Conservation (phyloP, 129 eudicot genomes). For the Arctium minus region DNA sequence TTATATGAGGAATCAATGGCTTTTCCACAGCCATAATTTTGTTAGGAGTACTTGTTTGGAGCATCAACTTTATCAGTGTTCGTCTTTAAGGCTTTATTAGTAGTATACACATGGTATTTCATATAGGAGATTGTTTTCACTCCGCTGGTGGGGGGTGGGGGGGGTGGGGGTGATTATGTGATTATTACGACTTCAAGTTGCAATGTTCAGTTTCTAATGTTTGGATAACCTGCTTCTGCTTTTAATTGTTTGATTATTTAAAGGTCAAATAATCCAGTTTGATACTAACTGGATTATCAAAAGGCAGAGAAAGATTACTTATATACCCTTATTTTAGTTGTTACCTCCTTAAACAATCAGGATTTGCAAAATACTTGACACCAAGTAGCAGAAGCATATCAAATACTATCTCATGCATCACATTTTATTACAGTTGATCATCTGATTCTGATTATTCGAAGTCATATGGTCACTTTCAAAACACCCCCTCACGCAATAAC, state of each 20-base stretch:
- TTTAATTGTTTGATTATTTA: background rate
- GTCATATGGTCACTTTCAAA: background rate
- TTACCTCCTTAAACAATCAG: no score
- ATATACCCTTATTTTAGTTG: no score
- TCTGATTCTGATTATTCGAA: background rate
- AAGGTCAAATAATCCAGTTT: background rate
- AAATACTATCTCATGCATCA: background rate
- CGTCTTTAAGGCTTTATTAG: background rate
- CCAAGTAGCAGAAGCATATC: background rate
- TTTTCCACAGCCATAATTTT: constrained; percentile 1
- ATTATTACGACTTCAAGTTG: background rate
- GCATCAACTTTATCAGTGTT: background rate
- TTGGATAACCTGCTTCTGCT: background rate
- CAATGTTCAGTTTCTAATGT: background rate
- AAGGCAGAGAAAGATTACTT: background rate
- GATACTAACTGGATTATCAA: background rate
- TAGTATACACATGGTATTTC: background rate
- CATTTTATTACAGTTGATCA: background rate
- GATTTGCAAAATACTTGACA: background rate
- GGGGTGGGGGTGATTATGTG: background rate
- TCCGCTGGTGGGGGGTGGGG: background rate
- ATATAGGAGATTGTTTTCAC: background rate
- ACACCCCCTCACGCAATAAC: background rate
- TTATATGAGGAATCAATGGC: constrained; percentile 7
- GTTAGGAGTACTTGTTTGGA: background rate